Evolutionary conservation across 2,329 filamentous ascomycete species (phyloP).

Genomic region (Cryphonectria radicalis): DNA sequence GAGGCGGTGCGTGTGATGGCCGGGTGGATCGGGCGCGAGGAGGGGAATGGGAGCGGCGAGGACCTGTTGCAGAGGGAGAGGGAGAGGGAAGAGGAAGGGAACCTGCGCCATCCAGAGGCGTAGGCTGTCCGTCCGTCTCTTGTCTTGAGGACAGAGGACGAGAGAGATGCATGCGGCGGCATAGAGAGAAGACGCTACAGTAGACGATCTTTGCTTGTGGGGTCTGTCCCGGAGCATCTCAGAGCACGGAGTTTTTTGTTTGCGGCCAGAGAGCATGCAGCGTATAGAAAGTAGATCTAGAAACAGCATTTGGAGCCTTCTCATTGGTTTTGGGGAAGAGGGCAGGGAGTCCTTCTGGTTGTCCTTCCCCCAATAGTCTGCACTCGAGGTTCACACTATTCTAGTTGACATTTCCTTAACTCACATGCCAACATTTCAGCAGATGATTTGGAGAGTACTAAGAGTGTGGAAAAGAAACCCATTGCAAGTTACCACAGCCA

Average conservation of each 20-base stretch:
- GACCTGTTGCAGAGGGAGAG: not conserved
- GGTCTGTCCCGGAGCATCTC: not conserved
- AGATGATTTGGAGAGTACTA: too few relatives aligned
- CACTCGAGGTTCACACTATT: not conserved
- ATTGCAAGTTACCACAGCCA: not conserved
- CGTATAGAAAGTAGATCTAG: not conserved
- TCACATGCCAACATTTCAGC: too few relatives aligned
- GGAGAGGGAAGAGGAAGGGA: not conserved
- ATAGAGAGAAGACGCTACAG: not conserved
- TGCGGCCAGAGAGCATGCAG: not conserved
- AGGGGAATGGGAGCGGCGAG: constrained; percentile 18
- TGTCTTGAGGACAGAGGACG: not conserved
- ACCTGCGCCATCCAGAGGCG: not conserved
- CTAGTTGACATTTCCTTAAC: too few relatives aligned
- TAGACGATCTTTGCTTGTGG: not conserved
- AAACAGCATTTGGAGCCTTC: not conserved
- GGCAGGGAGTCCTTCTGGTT: not conserved
- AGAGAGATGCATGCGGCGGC: not conserved
- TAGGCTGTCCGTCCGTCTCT: not conserved
- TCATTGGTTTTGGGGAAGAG: not conserved
- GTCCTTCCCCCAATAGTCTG: not conserved
- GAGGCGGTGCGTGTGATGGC: constrained; percentile 28
- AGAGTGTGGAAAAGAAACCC: too few relatives aligned
- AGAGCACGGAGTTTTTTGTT: not conserved
- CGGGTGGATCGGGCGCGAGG: constrained; percentile 22